These are phyloP conservation scores for Vaccinium vitisidaea DNA, from an alignment of 148 eudicot species.

Conservation along the genomic window DNA sequence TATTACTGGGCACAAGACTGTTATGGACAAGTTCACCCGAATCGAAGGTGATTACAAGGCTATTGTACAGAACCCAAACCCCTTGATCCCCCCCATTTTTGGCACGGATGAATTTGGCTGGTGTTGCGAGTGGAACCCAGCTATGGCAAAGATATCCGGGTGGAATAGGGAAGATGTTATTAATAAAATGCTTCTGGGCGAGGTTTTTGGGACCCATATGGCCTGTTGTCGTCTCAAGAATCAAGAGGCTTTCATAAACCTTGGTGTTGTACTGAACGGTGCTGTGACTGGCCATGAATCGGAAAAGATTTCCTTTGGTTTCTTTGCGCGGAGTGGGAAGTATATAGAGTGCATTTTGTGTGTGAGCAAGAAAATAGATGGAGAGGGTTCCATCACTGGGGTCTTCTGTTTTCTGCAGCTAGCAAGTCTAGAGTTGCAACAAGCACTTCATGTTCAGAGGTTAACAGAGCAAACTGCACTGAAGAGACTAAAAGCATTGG, in stretches of 20 bases:
- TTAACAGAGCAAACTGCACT: constrained; percentile 75
- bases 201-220: constrained; percentile 66
- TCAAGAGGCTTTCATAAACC: constrained; percentile 73
- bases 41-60: constrained; percentile 94
- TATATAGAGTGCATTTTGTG: constrained; percentile 74
- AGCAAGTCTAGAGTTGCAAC: constrained; percentile 89
- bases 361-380: constrained; percentile 63
- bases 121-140: constrained; percentile 94
- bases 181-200: constrained; percentile 84
- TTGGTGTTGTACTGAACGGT: constrained; percentile 61
- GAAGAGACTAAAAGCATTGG: constrained; percentile 60
- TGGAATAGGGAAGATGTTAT: constrained; percentile 59
- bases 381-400: constrained; percentile 71
- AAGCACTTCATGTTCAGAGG: constrained; percentile 79
- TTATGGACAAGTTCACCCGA: constrained; percentile 91
- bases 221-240: constrained; percentile 75
- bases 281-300: constrained; percentile 69
- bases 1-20: constrained; percentile 69
- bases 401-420: constrained; percentile 91
- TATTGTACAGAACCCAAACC: constrained; percentile 82
- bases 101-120: constrained; percentile 89
- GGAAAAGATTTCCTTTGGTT: constrained; percentile 74
- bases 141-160: constrained; percentile 74
- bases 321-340: constrained; percentile 62
- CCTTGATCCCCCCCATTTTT: constrained; percentile 89